Evolutionary conservation across 345 rosid species (phyloP).

Genomic region (Brassica rapa): DNA sequence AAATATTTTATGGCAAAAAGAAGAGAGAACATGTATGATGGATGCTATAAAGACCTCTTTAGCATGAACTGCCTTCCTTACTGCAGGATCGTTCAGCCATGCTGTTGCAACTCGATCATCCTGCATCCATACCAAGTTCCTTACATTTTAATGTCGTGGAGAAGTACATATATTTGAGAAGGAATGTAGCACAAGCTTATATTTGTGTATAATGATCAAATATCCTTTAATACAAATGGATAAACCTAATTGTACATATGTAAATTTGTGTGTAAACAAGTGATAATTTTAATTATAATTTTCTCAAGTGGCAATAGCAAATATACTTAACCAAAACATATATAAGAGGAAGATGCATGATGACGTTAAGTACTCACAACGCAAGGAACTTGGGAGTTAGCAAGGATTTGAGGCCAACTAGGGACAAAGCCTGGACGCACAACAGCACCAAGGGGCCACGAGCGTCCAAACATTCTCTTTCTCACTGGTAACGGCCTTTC

Average conservation of each 20-base stretch:
- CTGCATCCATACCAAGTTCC: slow-evolving; percentile 41
- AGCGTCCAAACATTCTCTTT: slow-evolving; percentile 86
- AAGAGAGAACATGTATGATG: not conserved
- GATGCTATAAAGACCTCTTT: slow-evolving; percentile 46
- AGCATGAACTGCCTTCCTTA: slow-evolving; percentile 77
- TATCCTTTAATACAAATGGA: not conserved
- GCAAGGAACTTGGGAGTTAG: slow-evolving; percentile 50
- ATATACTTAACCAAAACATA: not conserved
- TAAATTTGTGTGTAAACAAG: not conserved
- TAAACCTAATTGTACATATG: not conserved
- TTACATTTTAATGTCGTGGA: not conserved
- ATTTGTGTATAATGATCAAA: not conserved
- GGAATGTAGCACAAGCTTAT: not conserved
- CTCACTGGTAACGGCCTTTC: slow-evolving; percentile 69
- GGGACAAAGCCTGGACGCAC: slow-evolving; percentile 86
- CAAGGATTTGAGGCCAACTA: slow-evolving; percentile 79
- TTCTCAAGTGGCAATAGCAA: not conserved
- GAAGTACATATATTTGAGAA: not conserved
- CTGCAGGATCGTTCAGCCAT: slow-evolving; percentile 70
- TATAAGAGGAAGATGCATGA: slow-evolving; percentile 9
- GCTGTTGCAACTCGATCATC: slow-evolving; percentile 72
- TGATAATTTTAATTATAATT: not conserved
- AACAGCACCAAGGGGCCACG: slow-evolving; percentile 83
- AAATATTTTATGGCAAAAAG: not conserved
- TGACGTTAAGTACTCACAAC: slow-evolving; percentile 49